phyloP scores from a whole-genome alignment of 2,329 filamentous ascomycete species.

The Pestalotiopsis sp. region DNA sequence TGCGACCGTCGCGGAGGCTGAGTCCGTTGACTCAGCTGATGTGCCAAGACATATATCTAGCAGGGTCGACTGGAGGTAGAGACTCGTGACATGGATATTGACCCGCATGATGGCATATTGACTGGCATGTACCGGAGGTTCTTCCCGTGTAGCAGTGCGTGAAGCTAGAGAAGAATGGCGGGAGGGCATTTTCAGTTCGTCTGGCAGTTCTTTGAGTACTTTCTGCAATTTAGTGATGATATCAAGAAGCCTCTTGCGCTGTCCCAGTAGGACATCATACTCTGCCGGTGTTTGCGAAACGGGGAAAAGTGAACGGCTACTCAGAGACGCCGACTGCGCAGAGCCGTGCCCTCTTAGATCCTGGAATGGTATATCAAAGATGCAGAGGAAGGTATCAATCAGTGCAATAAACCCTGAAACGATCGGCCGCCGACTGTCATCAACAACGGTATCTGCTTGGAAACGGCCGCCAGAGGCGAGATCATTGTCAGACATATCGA shows the following conservation, averaged over 20 bases:
- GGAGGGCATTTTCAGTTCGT: neutral
- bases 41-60: slow-evolving; percentile 21
- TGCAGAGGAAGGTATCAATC: slow-evolving; percentile 22
- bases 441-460: neutral
- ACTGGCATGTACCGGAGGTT: neutral
- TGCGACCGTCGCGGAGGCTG: neutral
- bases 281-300: neutral
- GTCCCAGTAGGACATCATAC: neutral
- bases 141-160: neutral
- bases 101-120: slow-evolving; percentile 26
- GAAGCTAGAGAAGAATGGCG: neutral
- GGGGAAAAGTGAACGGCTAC: neutral
- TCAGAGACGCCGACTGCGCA: neutral
- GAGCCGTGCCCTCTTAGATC: neutral
- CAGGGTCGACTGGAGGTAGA: slow-evolving; percentile 26
- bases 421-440: slow-evolving; percentile 8
- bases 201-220: neutral
- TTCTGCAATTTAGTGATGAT: neutral
- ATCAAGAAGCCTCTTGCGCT: neutral
- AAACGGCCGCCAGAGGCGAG: neutral
- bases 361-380: neutral
- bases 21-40: slow-evolving; percentile 5
- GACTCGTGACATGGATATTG: slow-evolving; percentile 27
- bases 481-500: slow-evolving; percentile 21
- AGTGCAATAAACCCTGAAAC: slow-evolving; percentile 24